Base-by-base conservation (phyloP, 176 grass and related monocot species). In the Aegilops tauschii region DNA sequence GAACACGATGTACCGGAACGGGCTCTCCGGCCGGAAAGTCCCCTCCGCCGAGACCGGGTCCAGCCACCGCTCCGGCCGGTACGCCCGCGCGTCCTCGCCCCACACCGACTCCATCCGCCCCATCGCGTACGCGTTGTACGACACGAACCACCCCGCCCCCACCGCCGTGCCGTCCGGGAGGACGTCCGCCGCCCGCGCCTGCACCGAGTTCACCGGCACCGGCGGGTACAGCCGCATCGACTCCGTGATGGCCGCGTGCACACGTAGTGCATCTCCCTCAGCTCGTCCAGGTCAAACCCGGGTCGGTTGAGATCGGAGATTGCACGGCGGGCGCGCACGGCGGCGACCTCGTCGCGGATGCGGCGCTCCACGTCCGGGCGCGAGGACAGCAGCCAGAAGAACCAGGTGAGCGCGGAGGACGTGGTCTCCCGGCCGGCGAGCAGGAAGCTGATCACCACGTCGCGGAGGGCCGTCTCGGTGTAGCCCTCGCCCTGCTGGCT, bases 241-340 rank as follows among this genome's bases (percentile, higher is more conserved):
- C 72, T 97, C 94, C 30, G 92, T 84, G 39, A 97, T 83, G 34
- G 90, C 90, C 52, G 92, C 92, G 37, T 94, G 92, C 29, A 94
- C 29, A 94, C 77, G 86, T 94, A 97, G 36, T 97, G 83, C 92
- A 94, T 94, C 80, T 92, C 90, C 17, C 89, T 86, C 21, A 97
- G 76, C 72, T 92, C 92, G 7, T 92, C 90, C 0, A 90, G 83
- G 25, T 90, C 83, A 61, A 91, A 94, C 2, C 76, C 40, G 21
- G 25, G 62, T 16, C 2, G 6, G 11, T 23, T 2, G 10, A 1
- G 9, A 44, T 42, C 37, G 14, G n/a, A 25, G 7, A 16, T 11
- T 0, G 4, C 6, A 0, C 77, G 12, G 12, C 86, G 78, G 18
- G 74, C 79, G 58, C 83, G 85, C 27, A 92, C 18, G 0, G 59